A percentile compares a stretch with the other conserved stretches of the same genome.
phyloP scores from a whole-genome alignment of 306 rosid genomes.

The Malus sieversii region DNA sequence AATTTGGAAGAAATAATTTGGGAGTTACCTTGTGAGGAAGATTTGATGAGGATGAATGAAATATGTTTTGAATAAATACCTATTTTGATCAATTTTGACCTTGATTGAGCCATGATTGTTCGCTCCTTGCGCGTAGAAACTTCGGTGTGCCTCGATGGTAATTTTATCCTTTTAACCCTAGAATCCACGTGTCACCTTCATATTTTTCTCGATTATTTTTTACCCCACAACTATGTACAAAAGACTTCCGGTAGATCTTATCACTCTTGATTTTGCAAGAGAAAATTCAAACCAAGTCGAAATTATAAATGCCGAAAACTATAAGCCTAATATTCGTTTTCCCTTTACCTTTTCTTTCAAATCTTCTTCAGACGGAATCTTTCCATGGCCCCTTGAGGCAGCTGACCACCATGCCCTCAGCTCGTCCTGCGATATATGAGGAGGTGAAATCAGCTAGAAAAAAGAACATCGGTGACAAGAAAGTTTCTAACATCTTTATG shows the following conservation, averaged over 20 bases:
- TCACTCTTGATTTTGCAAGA: not conserved
- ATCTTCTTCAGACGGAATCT: slow-evolving; percentile 51
- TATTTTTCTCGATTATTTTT: too few relatives aligned
- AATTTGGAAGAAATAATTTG: too few relatives aligned
- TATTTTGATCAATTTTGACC: too few relatives aligned
- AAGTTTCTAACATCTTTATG: not conserved
- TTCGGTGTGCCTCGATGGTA: too few relatives aligned
- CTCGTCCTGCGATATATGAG: slow-evolving; percentile 61
- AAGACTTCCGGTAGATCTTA: not conserved
- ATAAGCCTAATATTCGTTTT: slow-evolving; percentile 53
- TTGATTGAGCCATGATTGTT: too few relatives aligned
- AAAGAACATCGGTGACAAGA: not conserved
- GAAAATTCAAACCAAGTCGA: not conserved
- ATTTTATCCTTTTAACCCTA: too few relatives aligned
- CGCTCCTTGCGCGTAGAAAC: too few relatives aligned
- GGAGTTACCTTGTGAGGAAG: too few relatives aligned
- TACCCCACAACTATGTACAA: not conserved
- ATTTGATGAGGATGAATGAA: too few relatives aligned
- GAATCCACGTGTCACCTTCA: too few relatives aligned
- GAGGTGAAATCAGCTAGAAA: not conserved
- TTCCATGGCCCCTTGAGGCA: slow-evolving; percentile 33
- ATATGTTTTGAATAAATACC: too few relatives aligned
- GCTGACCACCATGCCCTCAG: slow-evolving; percentile 80
- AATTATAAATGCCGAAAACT: slow-evolving; percentile 21
- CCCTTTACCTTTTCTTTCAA: slow-evolving; percentile 38